phyloP scores from a whole-genome alignment of 805 yeast species.

The Cyberlindnera meyerae region DNA sequence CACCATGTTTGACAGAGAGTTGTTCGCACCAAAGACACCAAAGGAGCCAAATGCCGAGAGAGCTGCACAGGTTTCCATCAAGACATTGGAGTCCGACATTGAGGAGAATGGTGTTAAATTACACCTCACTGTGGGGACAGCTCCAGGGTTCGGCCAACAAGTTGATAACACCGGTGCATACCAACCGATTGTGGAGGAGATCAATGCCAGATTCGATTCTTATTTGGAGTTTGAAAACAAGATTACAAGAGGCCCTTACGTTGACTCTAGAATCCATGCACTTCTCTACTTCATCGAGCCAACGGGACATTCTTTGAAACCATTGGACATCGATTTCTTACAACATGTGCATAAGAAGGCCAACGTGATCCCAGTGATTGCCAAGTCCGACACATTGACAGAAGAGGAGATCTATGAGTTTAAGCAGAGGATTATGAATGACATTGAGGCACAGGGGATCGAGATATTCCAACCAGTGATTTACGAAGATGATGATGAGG shows the following conservation, averaged over 20 bases:
- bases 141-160: constrained; percentile 93
- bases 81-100: constrained; percentile 61
- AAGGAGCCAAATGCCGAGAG: constrained; percentile 40
- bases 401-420: constrained; percentile 77
- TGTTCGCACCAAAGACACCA: constrained; percentile 40
- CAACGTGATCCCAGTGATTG: constrained; percentile 89
- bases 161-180: constrained; percentile 76
- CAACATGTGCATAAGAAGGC: constrained; percentile 84
- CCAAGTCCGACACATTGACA: constrained; percentile 89
- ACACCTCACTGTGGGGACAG: constrained; percentile 75
- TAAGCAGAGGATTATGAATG: constrained; percentile 73
- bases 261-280: constrained; percentile 89
- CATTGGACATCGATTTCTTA: constrained; percentile 87
- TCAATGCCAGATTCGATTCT: constrained; percentile 78
- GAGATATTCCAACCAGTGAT: constrained; percentile 71
- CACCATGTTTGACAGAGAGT: constrained; percentile 73
- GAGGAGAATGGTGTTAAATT: constrained; percentile 93
- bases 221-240: constrained; percentile 88
- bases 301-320: constrained; percentile 87
- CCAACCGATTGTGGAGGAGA: constrained; percentile 89
- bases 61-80: constrained; percentile 48
- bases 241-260: constrained; percentile 62
- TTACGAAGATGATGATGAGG: constrained; percentile 82
- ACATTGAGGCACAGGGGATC: constrained; percentile 69
- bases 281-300: constrained; percentile 93